These are phyloP conservation scores for Stromatinia cepivora DNA, from an alignment of 2,329 filamentous ascomycete genomes.

Conservation along the genomic window DNA sequence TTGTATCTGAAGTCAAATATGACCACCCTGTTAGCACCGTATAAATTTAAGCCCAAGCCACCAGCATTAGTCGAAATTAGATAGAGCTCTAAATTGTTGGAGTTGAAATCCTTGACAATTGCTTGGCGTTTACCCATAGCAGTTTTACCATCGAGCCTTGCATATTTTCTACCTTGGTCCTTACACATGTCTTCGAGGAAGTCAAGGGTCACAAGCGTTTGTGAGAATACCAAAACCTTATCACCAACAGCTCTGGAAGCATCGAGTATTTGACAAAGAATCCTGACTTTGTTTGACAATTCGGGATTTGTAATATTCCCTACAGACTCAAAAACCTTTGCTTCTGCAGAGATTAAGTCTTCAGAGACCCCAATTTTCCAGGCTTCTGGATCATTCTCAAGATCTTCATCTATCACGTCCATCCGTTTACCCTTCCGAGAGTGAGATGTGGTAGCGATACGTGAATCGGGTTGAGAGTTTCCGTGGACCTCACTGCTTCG, in stretches of 20 bases:
- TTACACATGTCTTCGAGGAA: constrained; percentile 63
- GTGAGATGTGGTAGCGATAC: not conserved
- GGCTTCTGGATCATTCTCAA: constrained; percentile 33
- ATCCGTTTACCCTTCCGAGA: not conserved
- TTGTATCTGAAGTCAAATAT: constrained; percentile 85
- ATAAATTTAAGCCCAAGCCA: constrained; percentile 80
- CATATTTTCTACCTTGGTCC: constrained; percentile 49
- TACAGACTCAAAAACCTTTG: constrained; percentile 17
- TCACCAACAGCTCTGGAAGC: constrained; percentile 63
- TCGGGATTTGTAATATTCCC: constrained; percentile 45
- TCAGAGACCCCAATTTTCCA: constrained; percentile 37
- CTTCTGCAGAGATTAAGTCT: constrained; percentile 30
- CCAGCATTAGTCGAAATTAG: constrained; percentile 84
- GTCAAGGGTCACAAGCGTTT: constrained; percentile 67
- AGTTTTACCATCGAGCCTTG: constrained; percentile 69
- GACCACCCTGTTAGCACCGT: constrained; percentile 79
- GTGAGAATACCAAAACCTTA: constrained; percentile 79
- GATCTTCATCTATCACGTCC: constrained; percentile 14
- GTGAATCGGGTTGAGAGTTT: constrained; percentile 14
- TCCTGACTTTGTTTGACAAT: constrained; percentile 66
- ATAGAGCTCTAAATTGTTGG: constrained; percentile 57
- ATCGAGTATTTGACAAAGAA: constrained; percentile 69
- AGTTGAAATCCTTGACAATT: constrained; percentile 69
- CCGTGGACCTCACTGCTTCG: constrained; percentile 39
- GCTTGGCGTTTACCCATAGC: constrained; percentile 57